A percentile compares a stretch with the other conserved stretches of the same genome.
Evolutionary conservation across 768 basidiomycete species (phyloP).

Genomic region (Mycena rebaudengoi): DNA sequence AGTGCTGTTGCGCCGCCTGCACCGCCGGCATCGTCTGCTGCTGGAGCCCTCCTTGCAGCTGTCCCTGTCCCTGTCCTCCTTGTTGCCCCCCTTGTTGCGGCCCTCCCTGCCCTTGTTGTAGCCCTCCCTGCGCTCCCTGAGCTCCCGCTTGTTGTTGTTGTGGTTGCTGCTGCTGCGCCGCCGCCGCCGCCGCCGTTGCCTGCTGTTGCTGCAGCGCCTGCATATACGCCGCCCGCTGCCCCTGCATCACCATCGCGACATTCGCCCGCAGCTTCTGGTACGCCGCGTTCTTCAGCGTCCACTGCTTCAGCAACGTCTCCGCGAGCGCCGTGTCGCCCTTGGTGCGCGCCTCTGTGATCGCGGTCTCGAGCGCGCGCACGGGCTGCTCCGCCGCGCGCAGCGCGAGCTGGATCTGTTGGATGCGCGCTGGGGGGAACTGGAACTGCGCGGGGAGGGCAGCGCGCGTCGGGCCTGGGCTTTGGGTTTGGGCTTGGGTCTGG

Average conservation of each 20-base stretch:
- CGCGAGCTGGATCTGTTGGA: slow-evolving; percentile 4
- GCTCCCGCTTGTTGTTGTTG: neutral
- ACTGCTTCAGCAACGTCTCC: slow-evolving; percentile 5
- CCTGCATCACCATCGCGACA: neutral
- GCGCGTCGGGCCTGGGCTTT: neutral
- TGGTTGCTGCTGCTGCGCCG: neutral
- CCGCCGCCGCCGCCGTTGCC: neutral
- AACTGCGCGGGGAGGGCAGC: too few relatives aligned
- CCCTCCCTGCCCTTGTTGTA: neutral
- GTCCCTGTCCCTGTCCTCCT: neutral
- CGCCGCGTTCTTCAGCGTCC: slow-evolving; percentile 15
- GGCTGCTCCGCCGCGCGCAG: neutral
- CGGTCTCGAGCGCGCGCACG: neutral
- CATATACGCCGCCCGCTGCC: slow-evolving; percentile 7
- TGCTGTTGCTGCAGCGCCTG: neutral
- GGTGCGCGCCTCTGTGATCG: slow-evolving; percentile 9
- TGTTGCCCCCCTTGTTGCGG: neutral
- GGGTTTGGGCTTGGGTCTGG: neutral
- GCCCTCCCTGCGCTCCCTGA: neutral
- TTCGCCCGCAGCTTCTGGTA: slow-evolving; percentile 1
- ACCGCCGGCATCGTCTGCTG: neutral
- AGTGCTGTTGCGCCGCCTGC: neutral
- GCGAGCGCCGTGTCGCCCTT: slow-evolving; percentile 10
- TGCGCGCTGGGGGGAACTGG: neutral
- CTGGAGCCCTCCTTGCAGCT: neutral